A percentile compares a stretch with the other conserved stretches of the same genome.
These are phyloP conservation scores for Aureobasidium sp. DNA, from an alignment of 2,329 filamentous ascomycete genomes.

Conservation along the genomic window DNA sequence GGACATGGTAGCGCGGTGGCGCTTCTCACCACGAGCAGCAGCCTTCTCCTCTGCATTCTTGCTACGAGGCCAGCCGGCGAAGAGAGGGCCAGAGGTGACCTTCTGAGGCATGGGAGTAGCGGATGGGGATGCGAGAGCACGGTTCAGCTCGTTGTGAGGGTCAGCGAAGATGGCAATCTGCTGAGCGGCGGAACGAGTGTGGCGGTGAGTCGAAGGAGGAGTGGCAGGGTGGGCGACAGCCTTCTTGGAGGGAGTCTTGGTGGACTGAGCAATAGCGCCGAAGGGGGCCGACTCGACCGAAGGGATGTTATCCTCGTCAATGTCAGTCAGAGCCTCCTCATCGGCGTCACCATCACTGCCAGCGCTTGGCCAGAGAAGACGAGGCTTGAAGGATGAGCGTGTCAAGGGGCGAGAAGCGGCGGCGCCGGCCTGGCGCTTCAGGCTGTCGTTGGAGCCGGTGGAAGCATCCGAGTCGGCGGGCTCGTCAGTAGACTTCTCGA, in stretches of 20 bases:
- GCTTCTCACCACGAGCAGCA: conserved; percentile 2
- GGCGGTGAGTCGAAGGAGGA: conserved; percentile 53
- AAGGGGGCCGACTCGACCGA: conserved; percentile 21
- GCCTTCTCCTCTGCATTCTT: conserved; percentile 32
- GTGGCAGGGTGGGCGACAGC: conserved; percentile 46
- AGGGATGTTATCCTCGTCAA: conserved; percentile 23
- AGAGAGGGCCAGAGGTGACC: conserved; percentile 43
- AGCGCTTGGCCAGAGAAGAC: conserved; percentile 54
- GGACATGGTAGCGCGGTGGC: background rate
- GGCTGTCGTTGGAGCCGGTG: conserved; percentile 14
- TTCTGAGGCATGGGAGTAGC: conserved; percentile 13
- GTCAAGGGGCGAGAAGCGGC: conserved; percentile 45
- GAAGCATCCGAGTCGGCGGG: conserved; percentile 27
- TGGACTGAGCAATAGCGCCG: conserved; percentile 18
- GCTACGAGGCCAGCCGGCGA: conserved; percentile 59
- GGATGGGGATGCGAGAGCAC: background rate
- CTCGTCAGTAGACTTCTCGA: conserved; percentile 35
- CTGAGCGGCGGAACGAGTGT: conserved; percentile 44
- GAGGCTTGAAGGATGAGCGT: conserved; percentile 61
- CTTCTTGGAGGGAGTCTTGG: conserved; percentile 2
- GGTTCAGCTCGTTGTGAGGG: background rate
- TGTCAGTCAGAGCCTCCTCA: conserved; percentile 47
- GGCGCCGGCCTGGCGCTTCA: conserved; percentile 31
- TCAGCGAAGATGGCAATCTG: conserved; percentile 12
- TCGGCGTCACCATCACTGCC: conserved; percentile 47